Percentiles rank a stretch among this genome's conserved stretches.
phyloP scores from a whole-genome alignment of 2,329 filamentous ascomycete species.

The Elsinoe ampelina region DNA sequence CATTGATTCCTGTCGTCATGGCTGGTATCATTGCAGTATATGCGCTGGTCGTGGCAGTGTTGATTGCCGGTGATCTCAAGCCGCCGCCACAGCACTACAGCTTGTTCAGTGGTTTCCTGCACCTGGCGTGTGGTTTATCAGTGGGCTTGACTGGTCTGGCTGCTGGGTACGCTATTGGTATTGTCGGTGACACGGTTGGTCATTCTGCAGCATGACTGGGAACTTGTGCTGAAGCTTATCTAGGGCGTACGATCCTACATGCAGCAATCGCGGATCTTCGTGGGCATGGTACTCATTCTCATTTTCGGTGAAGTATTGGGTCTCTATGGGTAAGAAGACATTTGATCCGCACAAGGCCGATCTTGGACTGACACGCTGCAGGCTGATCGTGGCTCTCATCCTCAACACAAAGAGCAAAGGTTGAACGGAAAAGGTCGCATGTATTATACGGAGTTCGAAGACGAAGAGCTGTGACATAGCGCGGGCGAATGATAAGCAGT shows the following conservation, averaged over 20 bases:
- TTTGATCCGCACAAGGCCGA: neutral
- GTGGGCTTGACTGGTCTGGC: constrained; percentile 89
- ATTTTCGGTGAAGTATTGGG: constrained; percentile 98
- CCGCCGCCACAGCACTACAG: constrained; percentile 65
- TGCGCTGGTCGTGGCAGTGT: constrained; percentile 88
- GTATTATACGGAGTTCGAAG: constrained; percentile 5
- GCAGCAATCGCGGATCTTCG: constrained; percentile 90
- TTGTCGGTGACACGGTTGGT: constrained; percentile 79
- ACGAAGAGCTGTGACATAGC: constrained; percentile 11
- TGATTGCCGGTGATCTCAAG: constrained; percentile 83
- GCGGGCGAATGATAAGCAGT: neutral
- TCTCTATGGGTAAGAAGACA: constrained; percentile 73
- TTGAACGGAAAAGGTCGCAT: constrained; percentile 21
- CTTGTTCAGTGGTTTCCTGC: constrained; percentile 87
- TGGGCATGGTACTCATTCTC: constrained; percentile 96
- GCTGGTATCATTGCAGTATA: constrained; percentile 99
- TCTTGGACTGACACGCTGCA: constrained; percentile 29
- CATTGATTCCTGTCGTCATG: constrained; percentile 87
- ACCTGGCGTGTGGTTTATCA: constrained; percentile 79
- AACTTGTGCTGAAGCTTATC: neutral
- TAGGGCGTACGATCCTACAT: constrained; percentile 85
- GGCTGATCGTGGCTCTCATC: constrained; percentile 85
- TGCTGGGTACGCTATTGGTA: constrained; percentile 90
- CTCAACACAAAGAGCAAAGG: constrained; percentile 78
- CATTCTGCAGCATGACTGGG: neutral